These are phyloP conservation scores for Pseudoneurospora amorphoporcata DNA, from an alignment of 495 filamentous ascomycete species.

Conservation along the genomic window DNA sequence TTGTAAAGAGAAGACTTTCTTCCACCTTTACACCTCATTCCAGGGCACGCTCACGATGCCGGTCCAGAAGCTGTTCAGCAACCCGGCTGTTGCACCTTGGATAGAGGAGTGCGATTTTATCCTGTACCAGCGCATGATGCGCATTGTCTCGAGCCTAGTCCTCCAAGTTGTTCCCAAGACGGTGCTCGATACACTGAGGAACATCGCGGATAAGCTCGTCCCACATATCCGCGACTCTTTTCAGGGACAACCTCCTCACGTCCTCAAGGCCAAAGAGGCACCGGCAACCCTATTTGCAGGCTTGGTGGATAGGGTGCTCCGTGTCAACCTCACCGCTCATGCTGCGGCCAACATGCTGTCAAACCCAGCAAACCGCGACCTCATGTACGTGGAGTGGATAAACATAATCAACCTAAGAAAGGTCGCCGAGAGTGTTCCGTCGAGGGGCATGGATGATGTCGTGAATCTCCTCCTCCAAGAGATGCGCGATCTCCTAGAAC, in stretches of 20 bases:
- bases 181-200: conserved; percentile 73
- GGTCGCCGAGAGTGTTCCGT: conserved; percentile 50
- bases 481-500: conserved; percentile 59
- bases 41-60: conserved; percentile 93
- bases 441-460: conserved; percentile 54
- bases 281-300: conserved; percentile 85
- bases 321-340: conserved; percentile 85
- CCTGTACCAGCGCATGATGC: conserved; percentile 93
- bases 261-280: conserved; percentile 72
- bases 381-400: conserved; percentile 93
- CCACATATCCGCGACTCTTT: conserved; percentile 71
- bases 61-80: conserved; percentile 85
- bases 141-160: conserved; percentile 72
- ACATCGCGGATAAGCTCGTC: conserved; percentile 69
- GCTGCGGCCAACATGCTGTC: conserved; percentile 69
- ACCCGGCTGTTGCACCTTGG: conserved; percentile 77
- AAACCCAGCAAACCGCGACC: conserved; percentile 61
- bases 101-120: conserved; percentile 90
- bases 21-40: conserved; percentile 90
- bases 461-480: conserved; percentile 65
- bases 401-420: conserved; percentile 63
- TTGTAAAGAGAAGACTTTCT: conserved; percentile 89
- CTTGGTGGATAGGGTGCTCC: conserved; percentile 70
- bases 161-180: conserved; percentile 79
- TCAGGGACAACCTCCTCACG: conserved; percentile 68